These are phyloP conservation scores for Calvatia gigantea DNA, from an alignment of 768 basidiomycete genomes.

Conservation along the genomic window DNA sequence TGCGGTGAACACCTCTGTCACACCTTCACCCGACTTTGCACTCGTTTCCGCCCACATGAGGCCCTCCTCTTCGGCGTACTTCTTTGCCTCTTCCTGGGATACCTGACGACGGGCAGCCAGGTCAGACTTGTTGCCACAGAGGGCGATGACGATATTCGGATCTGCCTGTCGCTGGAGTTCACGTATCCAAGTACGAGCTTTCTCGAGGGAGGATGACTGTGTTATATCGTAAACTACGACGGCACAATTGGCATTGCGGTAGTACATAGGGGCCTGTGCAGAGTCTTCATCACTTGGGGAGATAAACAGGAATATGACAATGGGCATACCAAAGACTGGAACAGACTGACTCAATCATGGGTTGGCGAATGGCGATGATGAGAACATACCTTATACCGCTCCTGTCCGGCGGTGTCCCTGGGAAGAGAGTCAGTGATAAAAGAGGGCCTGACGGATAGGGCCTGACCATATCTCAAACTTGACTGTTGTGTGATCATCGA, in stretches of 20 bases:
- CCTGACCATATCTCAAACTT: slow-evolving; percentile 99
- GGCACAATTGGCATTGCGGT: slow-evolving; percentile 91
- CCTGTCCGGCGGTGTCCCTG: slow-evolving; percentile 96
- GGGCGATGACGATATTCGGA: slow-evolving; percentile 92
- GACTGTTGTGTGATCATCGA: slow-evolving; percentile 85
- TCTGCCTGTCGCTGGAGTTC: slow-evolving; percentile 98
- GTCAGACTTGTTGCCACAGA: slow-evolving; percentile 96
- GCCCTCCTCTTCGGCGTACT: slow-evolving; percentile 90
- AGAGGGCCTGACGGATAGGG: background rate
- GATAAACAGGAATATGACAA: slow-evolving; percentile 30
- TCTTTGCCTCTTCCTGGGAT: slow-evolving; percentile 83
- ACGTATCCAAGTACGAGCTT: slow-evolving; percentile 93
- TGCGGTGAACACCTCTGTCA: slow-evolving; percentile 79
- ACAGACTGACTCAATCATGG: slow-evolving; percentile 13
- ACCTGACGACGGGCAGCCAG: slow-evolving; percentile 82
- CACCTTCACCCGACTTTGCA: slow-evolving; percentile 86
- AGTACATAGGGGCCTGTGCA: slow-evolving; percentile 88
- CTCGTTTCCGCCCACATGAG: slow-evolving; percentile 92
- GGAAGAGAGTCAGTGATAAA: slow-evolving; percentile 6
- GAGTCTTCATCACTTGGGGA: slow-evolving; percentile 11
- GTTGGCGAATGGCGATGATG: slow-evolving; percentile 11
- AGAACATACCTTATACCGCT: slow-evolving; percentile 83
- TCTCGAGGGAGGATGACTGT: slow-evolving; percentile 85
- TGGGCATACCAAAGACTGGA: slow-evolving; percentile 37
- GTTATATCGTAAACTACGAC: slow-evolving; percentile 98